These are phyloP conservation scores for Porcisia deanei DNA, from an alignment of 208 protist genomes.

Conservation along the genomic window DNA sequence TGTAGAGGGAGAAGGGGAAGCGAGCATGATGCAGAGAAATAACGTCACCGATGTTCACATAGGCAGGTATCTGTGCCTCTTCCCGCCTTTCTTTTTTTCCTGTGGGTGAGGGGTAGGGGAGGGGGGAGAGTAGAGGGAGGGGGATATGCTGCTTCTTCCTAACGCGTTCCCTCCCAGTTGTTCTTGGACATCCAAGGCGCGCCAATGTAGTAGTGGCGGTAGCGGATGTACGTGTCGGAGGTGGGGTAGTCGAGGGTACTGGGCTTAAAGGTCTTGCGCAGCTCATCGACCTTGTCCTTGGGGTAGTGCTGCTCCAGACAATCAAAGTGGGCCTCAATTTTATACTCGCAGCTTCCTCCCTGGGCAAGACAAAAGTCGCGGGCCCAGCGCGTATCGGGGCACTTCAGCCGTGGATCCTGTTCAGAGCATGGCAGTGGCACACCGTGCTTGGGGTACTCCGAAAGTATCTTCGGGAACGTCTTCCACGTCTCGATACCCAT, in stretches of 20 bases:
- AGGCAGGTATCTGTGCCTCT: not conserved
- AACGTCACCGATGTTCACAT: not conserved
- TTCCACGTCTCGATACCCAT: conserved; percentile 92
- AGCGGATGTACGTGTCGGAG: conserved; percentile 84
- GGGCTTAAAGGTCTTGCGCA: conserved; percentile 84
- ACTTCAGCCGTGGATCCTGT: conserved; percentile 77
- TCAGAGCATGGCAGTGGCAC: conserved; percentile 82
- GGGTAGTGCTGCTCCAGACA: conserved; percentile 88
- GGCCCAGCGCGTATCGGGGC: conserved; percentile 83
- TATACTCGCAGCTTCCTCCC: conserved; percentile 88
- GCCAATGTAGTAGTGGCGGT: conserved; percentile 81
- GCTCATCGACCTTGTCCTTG: conserved; percentile 73
- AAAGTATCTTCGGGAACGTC: conserved; percentile 68
- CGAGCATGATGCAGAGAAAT: too few species aligned
- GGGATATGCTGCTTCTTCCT: conserved; percentile 10
- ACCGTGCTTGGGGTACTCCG: conserved; percentile 77
- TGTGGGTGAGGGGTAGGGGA: too few species aligned
- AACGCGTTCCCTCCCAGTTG: conserved; percentile 73
- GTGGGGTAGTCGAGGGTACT: conserved; percentile 87
- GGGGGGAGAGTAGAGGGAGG: too few species aligned
- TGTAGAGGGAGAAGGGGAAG: too few species aligned
- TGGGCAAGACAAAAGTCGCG: conserved; percentile 85
- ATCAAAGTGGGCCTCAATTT: conserved; percentile 92
- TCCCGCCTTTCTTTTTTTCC: too few species aligned
- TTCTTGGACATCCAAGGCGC: conserved; percentile 75